A percentile compares a stretch with the other conserved stretches of the same genome.
These are phyloP conservation scores for Metschnikowia henanensis DNA, from an alignment of 805 yeast species.

Conservation along the genomic window DNA sequence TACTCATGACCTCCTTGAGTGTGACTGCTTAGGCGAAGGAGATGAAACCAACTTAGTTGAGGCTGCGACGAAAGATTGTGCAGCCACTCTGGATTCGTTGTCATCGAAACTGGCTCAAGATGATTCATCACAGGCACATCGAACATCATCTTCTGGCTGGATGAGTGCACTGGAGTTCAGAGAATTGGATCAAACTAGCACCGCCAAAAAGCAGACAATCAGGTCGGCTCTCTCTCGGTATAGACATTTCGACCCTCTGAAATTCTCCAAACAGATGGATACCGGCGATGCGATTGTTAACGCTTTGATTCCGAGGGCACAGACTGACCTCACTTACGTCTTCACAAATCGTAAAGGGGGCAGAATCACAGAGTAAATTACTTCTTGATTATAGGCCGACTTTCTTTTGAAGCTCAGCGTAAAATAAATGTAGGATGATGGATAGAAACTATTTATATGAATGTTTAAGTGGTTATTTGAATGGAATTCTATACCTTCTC, in stretches of 20 bases:
- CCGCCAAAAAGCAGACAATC: slow-evolving; percentile 43
- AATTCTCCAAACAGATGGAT: slow-evolving; percentile 1
- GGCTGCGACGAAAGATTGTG: neutral
- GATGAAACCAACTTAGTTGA: slow-evolving; percentile 16
- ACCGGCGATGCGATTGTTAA: slow-evolving; percentile 17
- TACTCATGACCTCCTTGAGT: slow-evolving; percentile 76
- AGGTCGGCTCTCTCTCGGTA: slow-evolving; percentile 61
- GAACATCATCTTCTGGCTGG: slow-evolving; percentile 34
- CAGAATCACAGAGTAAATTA: no score
- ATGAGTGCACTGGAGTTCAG: slow-evolving; percentile 55
- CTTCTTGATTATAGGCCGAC: no score
- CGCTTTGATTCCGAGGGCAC: slow-evolving; percentile 9
- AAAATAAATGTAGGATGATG: no score
- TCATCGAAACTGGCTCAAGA: neutral
- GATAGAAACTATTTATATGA: no score
- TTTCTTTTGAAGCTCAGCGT: no score
- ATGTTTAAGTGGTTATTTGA: no score
- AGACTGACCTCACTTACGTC: slow-evolving; percentile 14
- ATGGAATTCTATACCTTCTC: no score
- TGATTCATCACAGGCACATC: slow-evolving; percentile 3
- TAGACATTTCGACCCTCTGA: slow-evolving; percentile 57
- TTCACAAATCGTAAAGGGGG: slow-evolving; percentile 9
- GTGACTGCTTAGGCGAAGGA: slow-evolving; percentile 61
- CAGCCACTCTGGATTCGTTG: neutral
- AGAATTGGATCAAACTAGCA: slow-evolving; percentile 24